Conservation (phyloP, 2,329 filamentous ascomycete genomes). For the Hypocreales sp. region DNA sequence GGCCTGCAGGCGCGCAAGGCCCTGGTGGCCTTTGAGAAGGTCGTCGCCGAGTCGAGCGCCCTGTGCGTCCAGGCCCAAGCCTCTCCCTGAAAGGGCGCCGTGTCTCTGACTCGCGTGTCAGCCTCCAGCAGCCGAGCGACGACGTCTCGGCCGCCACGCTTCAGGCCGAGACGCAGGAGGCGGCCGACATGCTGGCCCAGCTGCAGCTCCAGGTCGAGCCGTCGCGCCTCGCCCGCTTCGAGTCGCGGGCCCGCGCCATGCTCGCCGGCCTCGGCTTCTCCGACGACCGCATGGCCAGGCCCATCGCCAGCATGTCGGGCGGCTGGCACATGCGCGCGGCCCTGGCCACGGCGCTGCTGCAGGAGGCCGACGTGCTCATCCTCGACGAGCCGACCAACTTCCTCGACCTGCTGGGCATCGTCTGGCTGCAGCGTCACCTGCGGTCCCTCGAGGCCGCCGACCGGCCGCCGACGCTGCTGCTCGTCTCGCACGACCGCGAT, state of each 20-base stretch:
- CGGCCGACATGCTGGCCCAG: slow-evolving; percentile 52
- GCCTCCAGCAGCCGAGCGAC: slow-evolving; percentile 33
- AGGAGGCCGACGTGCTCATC: slow-evolving; percentile 62
- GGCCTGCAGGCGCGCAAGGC: slow-evolving; percentile 65
- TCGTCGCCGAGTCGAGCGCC: slow-evolving; percentile 39
- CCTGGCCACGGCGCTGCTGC: slow-evolving; percentile 50
- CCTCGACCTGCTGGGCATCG: slow-evolving; percentile 65
- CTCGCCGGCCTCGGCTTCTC: slow-evolving; percentile 59
- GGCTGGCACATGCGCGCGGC: slow-evolving; percentile 61
- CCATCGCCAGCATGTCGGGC: slow-evolving; percentile 54
- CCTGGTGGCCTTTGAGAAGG: slow-evolving; percentile 52
- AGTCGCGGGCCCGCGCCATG: slow-evolving; percentile 49
- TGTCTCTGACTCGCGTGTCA: too few relatives aligned
- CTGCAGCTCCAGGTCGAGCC: slow-evolving; percentile 54
- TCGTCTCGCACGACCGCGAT: slow-evolving; percentile 74
- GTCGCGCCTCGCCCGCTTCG: slow-evolving; percentile 45
- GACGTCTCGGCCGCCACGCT: slow-evolving; percentile 41
- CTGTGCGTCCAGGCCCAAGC: slow-evolving; percentile 22
- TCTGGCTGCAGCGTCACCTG: slow-evolving; percentile 71
- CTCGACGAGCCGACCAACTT: slow-evolving; percentile 84
- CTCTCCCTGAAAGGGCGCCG: too few relatives aligned
- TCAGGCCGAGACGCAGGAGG: slow-evolving; percentile 51
- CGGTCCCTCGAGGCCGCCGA: slow-evolving; percentile 34
- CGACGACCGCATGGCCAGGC: slow-evolving; percentile 40
- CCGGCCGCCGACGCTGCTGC: slow-evolving; percentile 49